Conservation (phyloP, 495 filamentous ascomycete species). For the Hypoxylon fuscum region DNA sequence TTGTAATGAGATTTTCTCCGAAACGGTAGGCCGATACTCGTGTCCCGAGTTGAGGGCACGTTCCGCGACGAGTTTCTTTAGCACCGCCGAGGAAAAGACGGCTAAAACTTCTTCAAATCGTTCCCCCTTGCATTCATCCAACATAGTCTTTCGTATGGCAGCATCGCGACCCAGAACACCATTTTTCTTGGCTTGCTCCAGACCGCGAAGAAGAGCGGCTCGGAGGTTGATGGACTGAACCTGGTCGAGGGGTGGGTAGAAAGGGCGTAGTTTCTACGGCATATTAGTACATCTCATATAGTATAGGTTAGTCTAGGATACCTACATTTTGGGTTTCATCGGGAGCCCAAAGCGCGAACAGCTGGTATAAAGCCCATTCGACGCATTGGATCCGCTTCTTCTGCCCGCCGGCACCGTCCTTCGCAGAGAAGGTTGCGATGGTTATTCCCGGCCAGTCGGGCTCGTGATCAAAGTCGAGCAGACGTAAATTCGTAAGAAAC, state of each 20-base stretch:
- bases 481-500: slow-evolving; percentile 80
- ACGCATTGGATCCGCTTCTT: slow-evolving; percentile 79
- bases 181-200: slow-evolving; percentile 86
- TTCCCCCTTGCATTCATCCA: slow-evolving; percentile 90
- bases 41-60: slow-evolving; percentile 47
- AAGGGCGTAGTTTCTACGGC: slow-evolving; percentile 80
- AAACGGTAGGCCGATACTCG: slow-evolving; percentile 53
- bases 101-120: slow-evolving; percentile 81
- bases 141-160: slow-evolving; percentile 84
- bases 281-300: slow-evolving; percentile 12
- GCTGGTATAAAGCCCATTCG: slow-evolving; percentile 85
- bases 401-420: slow-evolving; percentile 73
- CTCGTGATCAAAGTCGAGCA: slow-evolving; percentile 77
- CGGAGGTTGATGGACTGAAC: slow-evolving; percentile 90
- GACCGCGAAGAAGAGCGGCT: slow-evolving; percentile 78
- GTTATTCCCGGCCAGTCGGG: slow-evolving; percentile 82
- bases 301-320: not conserved
- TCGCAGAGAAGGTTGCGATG: slow-evolving; percentile 68
- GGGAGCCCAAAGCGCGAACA: slow-evolving; percentile 84
- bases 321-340: slow-evolving; percentile 74
- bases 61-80: slow-evolving; percentile 71
- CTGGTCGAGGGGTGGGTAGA: slow-evolving; percentile 87
- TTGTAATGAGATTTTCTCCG: slow-evolving; percentile 70
- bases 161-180: slow-evolving; percentile 79
- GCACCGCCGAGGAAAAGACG: slow-evolving; percentile 79